phyloP scores from a whole-genome alignment of 352 stramenopile genomes.

The Globisporangium carolinianum region DNA sequence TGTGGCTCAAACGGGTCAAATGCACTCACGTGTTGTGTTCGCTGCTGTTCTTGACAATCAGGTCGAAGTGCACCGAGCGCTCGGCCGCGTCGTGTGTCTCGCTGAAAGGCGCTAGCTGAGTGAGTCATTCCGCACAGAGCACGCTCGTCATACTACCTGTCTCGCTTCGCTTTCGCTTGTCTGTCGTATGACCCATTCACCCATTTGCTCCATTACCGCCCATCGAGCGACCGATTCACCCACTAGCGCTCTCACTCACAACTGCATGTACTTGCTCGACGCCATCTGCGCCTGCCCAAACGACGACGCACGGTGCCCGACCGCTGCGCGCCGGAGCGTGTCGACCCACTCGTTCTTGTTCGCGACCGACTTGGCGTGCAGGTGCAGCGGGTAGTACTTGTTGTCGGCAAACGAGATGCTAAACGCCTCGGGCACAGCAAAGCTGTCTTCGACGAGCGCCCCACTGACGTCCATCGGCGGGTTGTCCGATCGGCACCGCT shows the following conservation, averaged over 20 bases:
- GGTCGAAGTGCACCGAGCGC: conserved; percentile 33
- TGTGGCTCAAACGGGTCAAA: not conserved
- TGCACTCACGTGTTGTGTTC: not conserved
- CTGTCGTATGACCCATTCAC: not conserved
- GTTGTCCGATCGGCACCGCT: conserved; percentile 71
- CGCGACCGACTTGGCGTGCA: conserved; percentile 76
- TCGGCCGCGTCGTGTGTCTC: conserved; percentile 37
- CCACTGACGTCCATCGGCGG: conserved; percentile 76
- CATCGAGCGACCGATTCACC: not conserved
- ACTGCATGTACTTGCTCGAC: conserved; percentile 28
- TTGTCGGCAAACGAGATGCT: conserved; percentile 74
- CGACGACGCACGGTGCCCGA: conserved; percentile 16
- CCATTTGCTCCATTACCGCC: too few relatives aligned
- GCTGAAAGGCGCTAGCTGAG: conserved; percentile 5
- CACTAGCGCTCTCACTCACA: conserved; percentile 10
- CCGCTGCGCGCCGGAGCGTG: conserved; percentile 52
- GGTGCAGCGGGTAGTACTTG: conserved; percentile 73
- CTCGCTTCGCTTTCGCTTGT: not conserved
- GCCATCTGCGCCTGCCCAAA: conserved; percentile 11
- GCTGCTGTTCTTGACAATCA: not conserved
- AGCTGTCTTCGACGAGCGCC: conserved; percentile 70
- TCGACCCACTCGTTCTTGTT: conserved; percentile 78
- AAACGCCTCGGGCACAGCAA: conserved; percentile 73
- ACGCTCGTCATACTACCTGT: too few relatives aligned
- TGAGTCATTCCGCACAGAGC: not conserved